Evolutionary conservation across 1,284 basidiomycete species (phyloP).

Genomic region (Golubevia pallescens): DNA sequence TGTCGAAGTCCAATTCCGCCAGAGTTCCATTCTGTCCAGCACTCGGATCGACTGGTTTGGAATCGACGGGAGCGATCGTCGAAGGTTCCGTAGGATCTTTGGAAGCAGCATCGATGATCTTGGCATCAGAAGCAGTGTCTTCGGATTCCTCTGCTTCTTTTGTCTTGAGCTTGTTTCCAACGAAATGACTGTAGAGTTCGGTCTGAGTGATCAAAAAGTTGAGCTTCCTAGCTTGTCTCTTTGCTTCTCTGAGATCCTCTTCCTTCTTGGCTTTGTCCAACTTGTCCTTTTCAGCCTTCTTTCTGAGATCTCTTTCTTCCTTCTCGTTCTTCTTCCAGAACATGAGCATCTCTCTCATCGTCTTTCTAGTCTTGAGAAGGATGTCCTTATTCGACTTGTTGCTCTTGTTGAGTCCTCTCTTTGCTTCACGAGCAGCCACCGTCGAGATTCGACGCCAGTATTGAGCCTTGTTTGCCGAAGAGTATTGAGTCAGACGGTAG

Average conservation of each 20-base stretch:
- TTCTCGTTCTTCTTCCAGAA: constrained; percentile 64
- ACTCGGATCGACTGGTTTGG: constrained; percentile 9
- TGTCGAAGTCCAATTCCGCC: constrained; percentile 60
- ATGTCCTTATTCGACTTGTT: constrained; percentile 63
- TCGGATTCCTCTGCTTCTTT: constrained; percentile 59
- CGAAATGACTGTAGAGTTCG: constrained; percentile 64
- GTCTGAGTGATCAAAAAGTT: constrained; percentile 65
- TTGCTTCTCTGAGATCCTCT: constrained; percentile 64
- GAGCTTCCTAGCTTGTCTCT: constrained; percentile 64
- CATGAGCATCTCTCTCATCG: constrained; percentile 62
- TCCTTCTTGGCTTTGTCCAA: constrained; percentile 45
- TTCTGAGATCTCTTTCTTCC: constrained; percentile 62
- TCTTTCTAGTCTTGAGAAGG: constrained; percentile 58
- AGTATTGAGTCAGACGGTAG: constrained; percentile 50
- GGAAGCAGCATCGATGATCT: constrained; percentile 23
- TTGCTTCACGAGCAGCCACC: constrained; percentile 59
- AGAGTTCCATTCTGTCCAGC: constrained; percentile 8
- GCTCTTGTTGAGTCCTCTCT: constrained; percentile 53
- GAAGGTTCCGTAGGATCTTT: constrained; percentile 20
- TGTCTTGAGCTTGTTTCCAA: constrained; percentile 64
- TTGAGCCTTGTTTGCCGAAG: constrained; percentile 49
- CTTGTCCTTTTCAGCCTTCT: constrained; percentile 50
- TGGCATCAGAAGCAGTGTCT: constrained; percentile 42
- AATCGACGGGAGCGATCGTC: constrained; percentile 30
- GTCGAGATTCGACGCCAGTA: constrained; percentile 59